These are phyloP conservation scores for Globisporangium uncinulatum DNA, from an alignment of 352 stramenopile genomes.

Conservation along the genomic window DNA sequence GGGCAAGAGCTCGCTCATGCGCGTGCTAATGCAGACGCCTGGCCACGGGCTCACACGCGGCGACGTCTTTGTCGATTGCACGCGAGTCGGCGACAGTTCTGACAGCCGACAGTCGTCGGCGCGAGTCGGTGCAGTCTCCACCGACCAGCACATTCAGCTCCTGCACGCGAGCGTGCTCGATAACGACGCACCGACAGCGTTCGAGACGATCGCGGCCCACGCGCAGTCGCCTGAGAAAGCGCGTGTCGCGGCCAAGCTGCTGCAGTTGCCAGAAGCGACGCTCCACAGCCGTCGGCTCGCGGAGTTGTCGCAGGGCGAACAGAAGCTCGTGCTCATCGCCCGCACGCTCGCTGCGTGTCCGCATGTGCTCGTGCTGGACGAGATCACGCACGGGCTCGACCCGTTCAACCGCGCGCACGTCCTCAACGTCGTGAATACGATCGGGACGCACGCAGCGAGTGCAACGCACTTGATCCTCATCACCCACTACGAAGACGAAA, in stretches of 20 bases:
- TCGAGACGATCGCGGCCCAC: slow-evolving; percentile 39
- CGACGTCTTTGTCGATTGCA: slow-evolving; percentile 23
- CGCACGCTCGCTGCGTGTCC: slow-evolving; percentile 67
- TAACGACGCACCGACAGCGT: slow-evolving; percentile 10
- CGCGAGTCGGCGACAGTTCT: slow-evolving; percentile 3
- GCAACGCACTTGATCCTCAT: slow-evolving; percentile 83
- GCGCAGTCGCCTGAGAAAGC: slow-evolving; percentile 27
- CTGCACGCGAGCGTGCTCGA: slow-evolving; percentile 30
- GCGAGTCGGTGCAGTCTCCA: slow-evolving; percentile 81
- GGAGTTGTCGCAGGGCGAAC: slow-evolving; percentile 87
- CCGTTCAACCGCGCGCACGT: slow-evolving; percentile 73
- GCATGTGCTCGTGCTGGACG: slow-evolving; percentile 86
- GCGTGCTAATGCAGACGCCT: slow-evolving; percentile 56
- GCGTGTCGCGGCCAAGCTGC: slow-evolving; percentile 23
- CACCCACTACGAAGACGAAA: slow-evolving; percentile 91
- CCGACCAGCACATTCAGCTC: slow-evolving; percentile 85
- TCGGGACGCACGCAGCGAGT: slow-evolving; percentile 42
- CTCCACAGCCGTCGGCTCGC: slow-evolving; percentile 44
- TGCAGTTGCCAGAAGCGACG: slow-evolving; percentile 23
- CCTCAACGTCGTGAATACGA: slow-evolving; percentile 65
- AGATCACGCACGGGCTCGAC: slow-evolving; percentile 91
- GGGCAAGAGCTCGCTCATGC: slow-evolving; percentile 74
- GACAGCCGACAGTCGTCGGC: slow-evolving; percentile 5
- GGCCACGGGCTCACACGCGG: slow-evolving; percentile 44
- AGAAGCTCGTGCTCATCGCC: slow-evolving; percentile 90